Evolutionary conservation across 345 rosid species (phyloP).

Genomic region (Citrus cavaleriei): DNA sequence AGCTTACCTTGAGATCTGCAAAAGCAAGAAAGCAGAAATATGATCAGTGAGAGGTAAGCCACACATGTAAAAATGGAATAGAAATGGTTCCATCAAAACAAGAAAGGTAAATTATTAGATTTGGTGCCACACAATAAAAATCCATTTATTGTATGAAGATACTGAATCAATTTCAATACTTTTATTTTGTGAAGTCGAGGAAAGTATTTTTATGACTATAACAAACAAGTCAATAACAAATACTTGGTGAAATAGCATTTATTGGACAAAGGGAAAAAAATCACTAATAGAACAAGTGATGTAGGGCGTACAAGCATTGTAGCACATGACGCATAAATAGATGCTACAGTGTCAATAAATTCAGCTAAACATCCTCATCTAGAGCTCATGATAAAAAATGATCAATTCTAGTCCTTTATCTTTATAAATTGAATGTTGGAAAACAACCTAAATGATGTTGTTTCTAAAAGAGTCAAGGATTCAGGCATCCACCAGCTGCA

Average conservation of each 20-base stretch:
- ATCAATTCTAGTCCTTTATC: neutral
- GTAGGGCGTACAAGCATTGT: neutral
- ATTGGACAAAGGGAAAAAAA: neutral
- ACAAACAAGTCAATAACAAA: neutral
- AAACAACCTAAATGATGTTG: neutral
- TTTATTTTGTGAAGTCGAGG: neutral
- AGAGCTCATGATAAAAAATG: neutral
- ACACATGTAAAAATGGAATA: neutral
- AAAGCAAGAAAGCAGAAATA: conserved; percentile 20
- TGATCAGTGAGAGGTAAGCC: conserved; percentile 7
- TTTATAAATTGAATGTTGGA: neutral
- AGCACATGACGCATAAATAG: neutral
- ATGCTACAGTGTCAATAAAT: neutral
- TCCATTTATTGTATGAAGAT: neutral
- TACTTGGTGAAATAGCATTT: neutral
- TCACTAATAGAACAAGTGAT: neutral
- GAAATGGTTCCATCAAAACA: conserved; percentile 3
- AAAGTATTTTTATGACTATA: neutral
- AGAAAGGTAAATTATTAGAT: neutral
- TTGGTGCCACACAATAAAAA: neutral
- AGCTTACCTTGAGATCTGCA: conserved; percentile 95
- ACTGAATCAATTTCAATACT: neutral
- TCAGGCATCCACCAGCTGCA: neutral
- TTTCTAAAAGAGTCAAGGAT: neutral
- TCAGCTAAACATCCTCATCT: neutral